Evolutionary conservation across 768 basidiomycete genomes (phyloP).

Genomic region (Russula emetica): DNA sequence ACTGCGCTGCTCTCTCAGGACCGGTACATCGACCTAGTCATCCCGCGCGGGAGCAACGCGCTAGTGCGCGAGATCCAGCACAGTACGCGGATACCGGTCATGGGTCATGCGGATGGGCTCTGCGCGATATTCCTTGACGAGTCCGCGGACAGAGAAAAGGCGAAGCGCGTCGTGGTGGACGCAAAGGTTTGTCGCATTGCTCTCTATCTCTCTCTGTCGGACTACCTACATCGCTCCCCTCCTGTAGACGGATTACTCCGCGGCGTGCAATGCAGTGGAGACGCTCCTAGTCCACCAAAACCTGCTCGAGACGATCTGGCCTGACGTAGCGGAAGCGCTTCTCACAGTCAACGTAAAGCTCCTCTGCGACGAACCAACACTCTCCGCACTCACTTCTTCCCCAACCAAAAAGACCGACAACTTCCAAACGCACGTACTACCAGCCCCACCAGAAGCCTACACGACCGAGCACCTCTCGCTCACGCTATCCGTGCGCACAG

Average conservation of each 20-base stretch:
- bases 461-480: conserved; percentile 84
- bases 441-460: conserved; percentile 63
- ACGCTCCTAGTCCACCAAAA: conserved; percentile 81
- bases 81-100: conserved; percentile 88
- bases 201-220: neutral
- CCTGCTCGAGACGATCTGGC: conserved; percentile 74
- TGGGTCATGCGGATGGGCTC: conserved; percentile 98
- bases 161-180: conserved; percentile 77
- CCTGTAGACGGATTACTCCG: conserved; percentile 81
- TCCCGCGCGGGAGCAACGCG: conserved; percentile 90
- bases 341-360: conserved; percentile 67
- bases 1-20: conserved; percentile 82
- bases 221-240: neutral
- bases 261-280: conserved; percentile 92
- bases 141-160: conserved; percentile 71
- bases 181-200: conserved; percentile 63
- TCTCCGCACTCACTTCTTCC: conserved; percentile 49
- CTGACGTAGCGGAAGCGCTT: conserved; percentile 67
- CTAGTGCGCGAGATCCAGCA: conserved; percentile 88
- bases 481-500: conserved; percentile 72
- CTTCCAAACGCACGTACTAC: conserved; percentile 45
- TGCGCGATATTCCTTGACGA: conserved; percentile 90
- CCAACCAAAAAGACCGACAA: conserved; percentile 32
- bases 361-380: conserved; percentile 68
- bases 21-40: conserved; percentile 92